phyloP scores from a whole-genome alignment of 148 eudicot species.

The Heliosperma pusillum region DNA sequence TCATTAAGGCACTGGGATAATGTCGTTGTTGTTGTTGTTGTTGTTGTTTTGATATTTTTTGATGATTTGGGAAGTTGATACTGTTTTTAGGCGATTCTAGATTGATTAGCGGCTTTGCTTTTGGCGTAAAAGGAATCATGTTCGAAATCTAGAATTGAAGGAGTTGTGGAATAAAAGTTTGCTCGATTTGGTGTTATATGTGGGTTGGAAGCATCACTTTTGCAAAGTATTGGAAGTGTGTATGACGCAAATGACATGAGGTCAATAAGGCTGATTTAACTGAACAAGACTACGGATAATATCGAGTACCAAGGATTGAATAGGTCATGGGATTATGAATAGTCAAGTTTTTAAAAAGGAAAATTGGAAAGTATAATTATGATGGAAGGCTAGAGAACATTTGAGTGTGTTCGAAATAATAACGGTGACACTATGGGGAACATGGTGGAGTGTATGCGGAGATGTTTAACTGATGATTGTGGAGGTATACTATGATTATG shows the following conservation, averaged over 20 bases:
- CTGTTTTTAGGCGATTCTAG: not conserved
- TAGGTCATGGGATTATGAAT: not conserved
- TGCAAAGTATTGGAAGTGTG: not conserved
- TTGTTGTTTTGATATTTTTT: not conserved
- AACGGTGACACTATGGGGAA: not conserved
- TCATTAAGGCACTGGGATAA: too few relatives aligned
- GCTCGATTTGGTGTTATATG: not conserved
- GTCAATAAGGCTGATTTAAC: not conserved
- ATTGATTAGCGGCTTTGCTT: not conserved
- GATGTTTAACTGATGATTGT: not conserved
- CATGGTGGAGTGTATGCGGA: not conserved
- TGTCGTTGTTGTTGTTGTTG: too few relatives aligned
- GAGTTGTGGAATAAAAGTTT: not conserved
- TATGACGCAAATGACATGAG: not conserved
- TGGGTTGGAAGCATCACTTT: not conserved
- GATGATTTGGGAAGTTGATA: not conserved
- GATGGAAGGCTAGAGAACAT: not conserved
- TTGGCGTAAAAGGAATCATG: not conserved
- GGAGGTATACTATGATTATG: not conserved
- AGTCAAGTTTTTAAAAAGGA: not conserved
- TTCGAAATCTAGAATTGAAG: not conserved
- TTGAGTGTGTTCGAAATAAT: not conserved
- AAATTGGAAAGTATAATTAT: not conserved
- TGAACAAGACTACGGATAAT: not conserved
- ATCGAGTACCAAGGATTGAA: not conserved